A percentile compares a stretch with the other conserved stretches of the same genome.
These are phyloP conservation scores for Arbutus unedo DNA, from an alignment of 148 eudicot species.

Conservation along the genomic window DNA sequence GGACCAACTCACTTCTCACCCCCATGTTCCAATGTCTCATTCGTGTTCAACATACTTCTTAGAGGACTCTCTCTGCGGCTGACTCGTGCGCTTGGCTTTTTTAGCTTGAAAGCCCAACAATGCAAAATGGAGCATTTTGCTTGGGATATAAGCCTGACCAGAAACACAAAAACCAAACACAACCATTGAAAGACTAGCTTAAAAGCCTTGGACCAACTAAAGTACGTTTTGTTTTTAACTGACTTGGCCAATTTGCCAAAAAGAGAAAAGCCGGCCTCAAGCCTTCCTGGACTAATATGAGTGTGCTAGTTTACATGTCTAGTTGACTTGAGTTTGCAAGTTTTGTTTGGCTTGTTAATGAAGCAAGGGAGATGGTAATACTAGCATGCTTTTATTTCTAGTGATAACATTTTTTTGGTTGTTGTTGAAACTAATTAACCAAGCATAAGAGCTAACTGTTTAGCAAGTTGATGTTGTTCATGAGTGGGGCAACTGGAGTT, in stretches of 20 bases:
- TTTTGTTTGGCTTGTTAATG: neutral
- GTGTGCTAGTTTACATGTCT: neutral
- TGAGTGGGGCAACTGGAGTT: neutral
- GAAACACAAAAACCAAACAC: neutral
- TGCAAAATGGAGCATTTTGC: neutral
- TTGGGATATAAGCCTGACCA: neutral
- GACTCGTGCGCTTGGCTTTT: neutral
- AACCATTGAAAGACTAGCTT: neutral
- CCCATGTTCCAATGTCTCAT: neutral
- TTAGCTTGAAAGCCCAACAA: neutral
- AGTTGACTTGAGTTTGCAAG: neutral
- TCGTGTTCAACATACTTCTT: neutral
- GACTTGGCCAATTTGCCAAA: neutral
- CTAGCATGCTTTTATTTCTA: neutral
- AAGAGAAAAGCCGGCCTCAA: neutral
- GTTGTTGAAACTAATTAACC: neutral
- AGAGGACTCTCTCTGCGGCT: no score
- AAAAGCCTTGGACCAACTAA: neutral
- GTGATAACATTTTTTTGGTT: neutral
- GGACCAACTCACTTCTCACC: neutral
- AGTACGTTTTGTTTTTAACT: neutral
- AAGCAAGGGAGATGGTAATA: neutral
- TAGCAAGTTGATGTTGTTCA: neutral
- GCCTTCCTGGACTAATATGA: neutral
- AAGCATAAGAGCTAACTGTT: neutral